These are phyloP conservation scores for Blastobotrys capitulatus DNA, from an alignment of 1,139 yeast genomes.

Conservation along the genomic window DNA sequence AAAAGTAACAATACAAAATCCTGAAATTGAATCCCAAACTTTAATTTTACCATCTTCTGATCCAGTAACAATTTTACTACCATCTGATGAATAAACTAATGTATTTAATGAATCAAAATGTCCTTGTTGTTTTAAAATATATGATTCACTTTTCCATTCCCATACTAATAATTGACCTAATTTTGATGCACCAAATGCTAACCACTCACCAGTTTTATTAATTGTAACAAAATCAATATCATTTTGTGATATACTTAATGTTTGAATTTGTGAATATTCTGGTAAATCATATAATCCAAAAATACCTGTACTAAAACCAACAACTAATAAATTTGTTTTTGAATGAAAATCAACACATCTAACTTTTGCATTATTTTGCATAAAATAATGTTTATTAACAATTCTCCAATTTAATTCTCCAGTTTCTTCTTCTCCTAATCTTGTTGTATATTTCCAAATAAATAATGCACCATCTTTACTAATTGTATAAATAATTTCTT, in stretches of 20 bases:
- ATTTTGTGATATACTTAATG: constrained; percentile 86
- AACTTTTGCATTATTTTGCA: constrained; percentile 61
- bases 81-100: constrained; percentile 89
- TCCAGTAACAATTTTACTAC: constrained; percentile 86
- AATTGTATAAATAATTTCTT: constrained; percentile 83
- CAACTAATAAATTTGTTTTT: constrained; percentile 61
- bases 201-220: constrained; percentile 90
- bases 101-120: constrained; percentile 89
- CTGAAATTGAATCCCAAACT: constrained; percentile 92
- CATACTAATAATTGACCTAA: constrained; percentile 92
- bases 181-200: constrained; percentile 88
- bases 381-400: constrained; percentile 64
- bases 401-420: constrained; percentile 61
- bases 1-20: constrained; percentile 89
- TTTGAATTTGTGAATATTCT: constrained; percentile 71
- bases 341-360: constrained; percentile 83
- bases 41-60: constrained; percentile 96
- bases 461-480: constrained; percentile 94
- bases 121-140: constrained; percentile 92
- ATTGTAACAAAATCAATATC: constrained; percentile 77
- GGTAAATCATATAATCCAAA: constrained; percentile 90
- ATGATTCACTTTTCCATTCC: constrained; percentile 99
- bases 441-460: constrained; percentile 77
- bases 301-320: constrained; percentile 90
- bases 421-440: constrained; percentile 41